A percentile compares a stretch with the other conserved stretches of the same genome.
Conservation (phyloP, 331 rosid species). For the Saraca asoca region DNA sequence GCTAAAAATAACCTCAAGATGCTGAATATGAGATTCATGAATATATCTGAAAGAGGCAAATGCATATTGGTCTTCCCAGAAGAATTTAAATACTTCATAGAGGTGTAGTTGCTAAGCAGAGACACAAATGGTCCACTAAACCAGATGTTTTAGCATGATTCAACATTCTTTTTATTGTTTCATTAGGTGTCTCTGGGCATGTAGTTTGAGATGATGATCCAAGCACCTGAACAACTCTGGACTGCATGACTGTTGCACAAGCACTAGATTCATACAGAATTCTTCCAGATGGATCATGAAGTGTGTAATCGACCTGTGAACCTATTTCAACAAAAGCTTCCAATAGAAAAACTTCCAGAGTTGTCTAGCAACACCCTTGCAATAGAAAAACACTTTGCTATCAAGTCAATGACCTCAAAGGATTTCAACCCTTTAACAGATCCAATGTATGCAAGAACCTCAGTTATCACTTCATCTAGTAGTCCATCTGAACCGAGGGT, state of each 20-base stretch:
- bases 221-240: constrained; percentile 64
- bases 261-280: constrained; percentile 75
- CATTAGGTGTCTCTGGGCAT: constrained; percentile 46
- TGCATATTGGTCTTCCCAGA: constrained; percentile 86
- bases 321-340: no score
- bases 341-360: no score
- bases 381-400: no score
- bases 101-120: constrained; percentile 73
- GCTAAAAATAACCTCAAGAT: constrained; percentile 89
- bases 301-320: no score
- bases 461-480: constrained; percentile 67
- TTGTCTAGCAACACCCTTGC: no score
- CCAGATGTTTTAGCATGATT: constrained; percentile 81
- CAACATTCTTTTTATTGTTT: constrained; percentile 57
- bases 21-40: constrained; percentile 96
- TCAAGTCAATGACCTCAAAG: constrained; percentile 62
- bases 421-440: constrained; percentile 56
- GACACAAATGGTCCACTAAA: constrained; percentile 77
- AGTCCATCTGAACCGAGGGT: constrained; percentile 59
- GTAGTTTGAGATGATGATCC: constrained; percentile 52
- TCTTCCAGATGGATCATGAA: constrained; percentile 73
- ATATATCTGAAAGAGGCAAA: constrained; percentile 76
- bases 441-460: constrained; percentile 68
- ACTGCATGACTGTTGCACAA: constrained; percentile 70
- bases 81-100: constrained; percentile 78